These are phyloP conservation scores for Orbilia brochopaga DNA, from an alignment of 2,329 filamentous ascomycete species.

Conservation along the genomic window DNA sequence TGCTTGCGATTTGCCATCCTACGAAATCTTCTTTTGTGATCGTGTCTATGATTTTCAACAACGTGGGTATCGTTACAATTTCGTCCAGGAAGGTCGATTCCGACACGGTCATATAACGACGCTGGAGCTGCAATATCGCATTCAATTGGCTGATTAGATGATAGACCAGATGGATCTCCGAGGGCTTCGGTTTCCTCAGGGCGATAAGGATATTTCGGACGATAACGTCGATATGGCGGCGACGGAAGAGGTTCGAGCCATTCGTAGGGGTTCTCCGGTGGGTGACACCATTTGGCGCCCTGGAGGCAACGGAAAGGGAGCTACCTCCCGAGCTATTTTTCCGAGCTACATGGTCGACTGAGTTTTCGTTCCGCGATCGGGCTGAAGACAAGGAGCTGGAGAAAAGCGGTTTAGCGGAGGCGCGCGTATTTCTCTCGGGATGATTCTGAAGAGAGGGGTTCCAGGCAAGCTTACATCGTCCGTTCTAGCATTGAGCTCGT, in stretches of 20 bases:
- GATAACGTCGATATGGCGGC: constrained; percentile 50
- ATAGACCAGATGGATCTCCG: constrained; percentile 48
- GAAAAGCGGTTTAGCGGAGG: constrained; percentile 19
- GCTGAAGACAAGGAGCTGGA: constrained; percentile 45
- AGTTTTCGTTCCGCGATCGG: constrained; percentile 50
- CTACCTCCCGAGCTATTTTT: constrained; percentile 48
- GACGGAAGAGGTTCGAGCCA: constrained; percentile 48
- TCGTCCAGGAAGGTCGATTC: constrained; percentile 50
- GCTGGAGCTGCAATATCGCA: constrained; percentile 45
- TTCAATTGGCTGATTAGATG: constrained; percentile 50
- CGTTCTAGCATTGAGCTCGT: constrained; percentile 50
- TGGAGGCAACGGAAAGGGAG: constrained; percentile 40
- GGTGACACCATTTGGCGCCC: constrained; percentile 30
- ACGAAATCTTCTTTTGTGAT: constrained; percentile 50
- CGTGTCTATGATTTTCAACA: constrained; percentile 48
- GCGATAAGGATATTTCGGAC: constrained; percentile 50
- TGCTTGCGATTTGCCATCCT: constrained; percentile 45
- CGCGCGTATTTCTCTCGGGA: constrained; percentile 12
- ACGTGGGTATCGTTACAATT: constrained; percentile 47
- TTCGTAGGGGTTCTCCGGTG: constrained; percentile 45
- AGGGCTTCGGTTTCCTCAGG: constrained; percentile 44
- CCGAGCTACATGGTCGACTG: constrained; percentile 44
- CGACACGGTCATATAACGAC: constrained; percentile 49
- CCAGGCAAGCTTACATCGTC: constrained; percentile 41
- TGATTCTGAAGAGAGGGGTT: constrained; percentile 20